These are phyloP conservation scores for Capronia epimyces DNA, from an alignment of 2,329 filamentous ascomycete genomes.

Conservation along the genomic window DNA sequence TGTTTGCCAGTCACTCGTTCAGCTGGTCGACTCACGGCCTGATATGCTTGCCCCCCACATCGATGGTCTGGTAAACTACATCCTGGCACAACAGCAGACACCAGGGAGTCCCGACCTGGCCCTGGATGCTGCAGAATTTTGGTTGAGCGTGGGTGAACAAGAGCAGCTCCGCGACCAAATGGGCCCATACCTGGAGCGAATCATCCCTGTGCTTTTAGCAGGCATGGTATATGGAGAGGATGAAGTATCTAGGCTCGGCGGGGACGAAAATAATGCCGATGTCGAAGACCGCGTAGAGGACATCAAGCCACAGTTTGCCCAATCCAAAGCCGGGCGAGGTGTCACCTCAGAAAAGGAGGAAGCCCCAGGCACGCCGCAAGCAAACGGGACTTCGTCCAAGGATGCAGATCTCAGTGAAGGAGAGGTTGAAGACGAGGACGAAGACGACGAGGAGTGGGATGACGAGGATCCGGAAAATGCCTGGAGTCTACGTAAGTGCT, in stretches of 20 bases:
- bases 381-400: slow-evolving; percentile 51
- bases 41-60: slow-evolving; percentile 89
- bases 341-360: slow-evolving; percentile 36
- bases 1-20: slow-evolving; percentile 88
- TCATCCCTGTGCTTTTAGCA: slow-evolving; percentile 83
- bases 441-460: slow-evolving; percentile 62
- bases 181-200: slow-evolving; percentile 70
- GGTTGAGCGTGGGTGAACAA: slow-evolving; percentile 89
- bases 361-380: slow-evolving; percentile 36
- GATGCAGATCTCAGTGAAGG: slow-evolving; percentile 78
- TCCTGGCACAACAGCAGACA: slow-evolving; percentile 79
- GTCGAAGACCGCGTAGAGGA: slow-evolving; percentile 85
- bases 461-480: slow-evolving; percentile 75
- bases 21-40: slow-evolving; percentile 82
- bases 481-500: slow-evolving; percentile 96
- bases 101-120: slow-evolving; percentile 79
- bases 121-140: slow-evolving; percentile 94
- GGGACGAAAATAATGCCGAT: slow-evolving; percentile 82
- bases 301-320: slow-evolving; percentile 87
- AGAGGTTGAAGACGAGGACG: slow-evolving; percentile 70
- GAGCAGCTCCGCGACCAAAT: slow-evolving; percentile 70
- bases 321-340: slow-evolving; percentile 55
- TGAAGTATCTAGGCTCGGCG: slow-evolving; percentile 78
- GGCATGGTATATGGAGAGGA: slow-evolving; percentile 97
- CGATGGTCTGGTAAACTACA: slow-evolving; percentile 82